These are phyloP conservation scores for Lophium mytilinum DNA, from an alignment of 495 filamentous ascomycete genomes.

Conservation along the genomic window DNA sequence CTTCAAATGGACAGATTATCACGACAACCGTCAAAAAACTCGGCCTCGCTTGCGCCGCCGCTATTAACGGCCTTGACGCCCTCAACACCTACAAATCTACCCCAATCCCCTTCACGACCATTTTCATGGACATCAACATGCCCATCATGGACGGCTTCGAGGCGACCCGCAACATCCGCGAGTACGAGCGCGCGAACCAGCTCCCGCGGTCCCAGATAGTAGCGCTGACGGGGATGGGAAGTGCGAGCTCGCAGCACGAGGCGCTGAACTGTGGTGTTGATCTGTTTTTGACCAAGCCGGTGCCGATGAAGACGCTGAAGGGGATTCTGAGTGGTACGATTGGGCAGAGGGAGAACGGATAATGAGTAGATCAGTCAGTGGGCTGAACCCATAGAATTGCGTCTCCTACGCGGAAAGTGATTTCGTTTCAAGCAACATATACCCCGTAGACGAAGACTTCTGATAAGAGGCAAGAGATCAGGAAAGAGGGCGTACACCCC, in stretches of 20 bases:
- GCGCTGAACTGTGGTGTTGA: constrained; percentile 9
- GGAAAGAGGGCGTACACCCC: no score
- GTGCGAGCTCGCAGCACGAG: constrained; percentile 1
- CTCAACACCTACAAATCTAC: not conserved
- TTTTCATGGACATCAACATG: constrained; percentile 6
- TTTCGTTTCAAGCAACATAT: no score
- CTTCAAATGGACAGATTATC: not conserved
- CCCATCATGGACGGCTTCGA: constrained; percentile 1
- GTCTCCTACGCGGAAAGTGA: no score
- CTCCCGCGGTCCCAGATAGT: not conserved
- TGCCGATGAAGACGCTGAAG: constrained; percentile 7
- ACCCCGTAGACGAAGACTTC: no score
- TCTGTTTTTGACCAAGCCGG: constrained; percentile 17
- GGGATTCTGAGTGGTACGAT: not conserved
- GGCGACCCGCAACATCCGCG: not conserved
- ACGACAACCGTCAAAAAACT: not conserved
- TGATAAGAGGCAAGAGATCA: no score
- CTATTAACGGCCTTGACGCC: not conserved
- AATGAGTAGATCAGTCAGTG: no score
- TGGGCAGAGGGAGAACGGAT: no score
- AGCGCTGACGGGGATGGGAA: constrained; percentile 14
- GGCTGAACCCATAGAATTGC: no score
- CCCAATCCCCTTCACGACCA: not conserved
- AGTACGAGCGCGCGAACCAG: not conserved
- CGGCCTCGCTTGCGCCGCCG: not conserved